Conservation (phyloP, 495 filamentous ascomycete species). For the Lasiosphaeria hispida region DNA sequence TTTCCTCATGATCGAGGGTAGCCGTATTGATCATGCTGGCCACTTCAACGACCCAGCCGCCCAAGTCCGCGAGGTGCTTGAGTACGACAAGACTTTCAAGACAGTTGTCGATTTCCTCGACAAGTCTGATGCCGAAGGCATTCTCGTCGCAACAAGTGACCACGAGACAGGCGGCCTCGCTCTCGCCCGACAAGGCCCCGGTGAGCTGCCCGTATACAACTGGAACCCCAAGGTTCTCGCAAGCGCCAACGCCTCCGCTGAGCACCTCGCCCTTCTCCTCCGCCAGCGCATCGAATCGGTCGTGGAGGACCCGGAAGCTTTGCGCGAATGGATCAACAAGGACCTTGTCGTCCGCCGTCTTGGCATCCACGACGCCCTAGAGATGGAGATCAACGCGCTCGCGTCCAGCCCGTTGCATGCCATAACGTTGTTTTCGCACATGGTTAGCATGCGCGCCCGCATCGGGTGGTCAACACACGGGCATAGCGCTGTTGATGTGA, state of each 20-base stretch:
- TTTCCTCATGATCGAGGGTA: slow-evolving; percentile 98
- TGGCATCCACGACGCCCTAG: slow-evolving; percentile 70
- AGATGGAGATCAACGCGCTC: slow-evolving; percentile 67
- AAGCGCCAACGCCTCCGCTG: slow-evolving; percentile 75
- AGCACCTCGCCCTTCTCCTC: slow-evolving; percentile 56
- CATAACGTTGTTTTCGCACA: slow-evolving; percentile 68
- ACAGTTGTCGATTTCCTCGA: slow-evolving; percentile 82
- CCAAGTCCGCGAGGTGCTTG: slow-evolving; percentile 90
- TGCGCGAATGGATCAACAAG: slow-evolving; percentile 57
- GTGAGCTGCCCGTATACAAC: slow-evolving; percentile 58
- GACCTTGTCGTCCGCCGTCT: slow-evolving; percentile 63
- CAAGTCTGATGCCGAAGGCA: slow-evolving; percentile 65
- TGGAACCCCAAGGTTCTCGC: slow-evolving; percentile 84
- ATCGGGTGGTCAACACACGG: slow-evolving; percentile 92
- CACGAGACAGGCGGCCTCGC: slow-evolving; percentile 93
- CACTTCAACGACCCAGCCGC: slow-evolving; percentile 94
- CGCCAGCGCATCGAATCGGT: too few species aligned
- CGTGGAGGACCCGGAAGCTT: slow-evolving; percentile 33
- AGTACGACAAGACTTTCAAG: slow-evolving; percentile 83
- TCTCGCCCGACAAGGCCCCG: slow-evolving; percentile 54
- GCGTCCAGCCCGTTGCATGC: slow-evolving; percentile 52
- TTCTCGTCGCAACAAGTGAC: slow-evolving; percentile 86
- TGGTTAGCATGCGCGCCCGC: slow-evolving; percentile 82
- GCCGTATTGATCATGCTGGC: slow-evolving; percentile 92
- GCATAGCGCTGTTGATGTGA: slow-evolving; percentile 87